Evolutionary conservation across 345 rosid species (phyloP), one percentile per base, ranked within the genome.

Genomic region (Gossypium bickii): DNA sequence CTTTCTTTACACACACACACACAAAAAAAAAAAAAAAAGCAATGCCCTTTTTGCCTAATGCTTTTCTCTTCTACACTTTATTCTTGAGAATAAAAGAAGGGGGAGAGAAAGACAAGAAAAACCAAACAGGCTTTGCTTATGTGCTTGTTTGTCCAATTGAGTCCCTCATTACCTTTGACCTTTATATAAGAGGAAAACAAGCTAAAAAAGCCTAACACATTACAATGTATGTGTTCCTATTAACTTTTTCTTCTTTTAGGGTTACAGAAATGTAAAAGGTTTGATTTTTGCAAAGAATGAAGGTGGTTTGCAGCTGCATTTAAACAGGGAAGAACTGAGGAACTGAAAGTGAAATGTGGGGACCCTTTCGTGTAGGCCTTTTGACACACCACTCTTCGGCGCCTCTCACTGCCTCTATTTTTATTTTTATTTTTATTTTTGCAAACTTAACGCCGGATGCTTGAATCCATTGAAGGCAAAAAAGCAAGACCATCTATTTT

Each of bases 261-360:
- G 13, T 8, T n/a, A 24, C 12, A 15, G 25, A 44, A 53, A 43
- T 10, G 22, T 18, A 45, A 41, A 44, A 44, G 55, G 29, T 12
- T 41, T 52, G 67, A 24, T 53, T 43, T 69, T 62, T 70, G 80
- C 78, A 71, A 41, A 55, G 75, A 76, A 72, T 67, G 77, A 55
- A 76, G 72, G 73, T 77, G 86, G 81, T 76, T 78, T 77, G 82
- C 73, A 80, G 89, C 85, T 81, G 91, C 84, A 80, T 84, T 81
- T 85, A 83, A 80, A 82, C 85, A 83, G 83, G 48, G 61, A 67
- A 59, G 53, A 58, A 67, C 75, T 60, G 38, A 74, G 47, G 69
- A 5, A 5, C 41, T 34, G 41, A 34, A 34, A 34, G 41, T 34
- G 41, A 67, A 53, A 43, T 12, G 53, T 78, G 81, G 89, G 84